Evolutionary conservation across 2,329 filamentous ascomycete genomes (phyloP), one percentile per base, ranked within the genome.

Genomic region (Sporothrix curviconia): DNA sequence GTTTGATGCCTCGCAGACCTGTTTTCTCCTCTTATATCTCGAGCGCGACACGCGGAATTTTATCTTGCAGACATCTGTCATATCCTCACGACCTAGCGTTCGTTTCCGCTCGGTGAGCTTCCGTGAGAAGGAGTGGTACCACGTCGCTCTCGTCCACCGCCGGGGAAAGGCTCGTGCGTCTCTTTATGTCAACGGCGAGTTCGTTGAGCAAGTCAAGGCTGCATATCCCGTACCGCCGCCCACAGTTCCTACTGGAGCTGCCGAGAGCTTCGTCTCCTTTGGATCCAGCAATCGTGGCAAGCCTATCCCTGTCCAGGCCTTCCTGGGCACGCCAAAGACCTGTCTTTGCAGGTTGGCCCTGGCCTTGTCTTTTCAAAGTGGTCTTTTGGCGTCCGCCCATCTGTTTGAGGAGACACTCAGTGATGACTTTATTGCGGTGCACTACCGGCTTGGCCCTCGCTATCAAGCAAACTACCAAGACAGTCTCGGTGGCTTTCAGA

Each of bases 391-490:
- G 25, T 92, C 89, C 50, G 91, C 91, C 1, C 89, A 96, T 69
- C 76, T 99, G 5, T 91, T 96, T 61, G 87, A 92, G 58, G 90
- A 96, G 59, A 82, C 86, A 0, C 76, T 96, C 36, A 96, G 90
- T 59, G 92, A 97, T 67, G 94, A 99, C 70, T 82, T 95, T 60
- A 78, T 99, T 56, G 87, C 92, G 12, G 94, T 99, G 0, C 90
- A 96, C 66, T 90, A 87, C 68, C 89, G 92, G 51, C 84, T 99
- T 17, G 92, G 94, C 0, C 88, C 91, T 24, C 84, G 90, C 49
- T 99, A 99, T 65, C 86, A 90, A 67, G 94, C 94, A 15, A 99
- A 99, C 68, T 96, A 95, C 65, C 94, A 99, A 71, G 94, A 99
- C 67, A 94, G 90, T 64, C 79, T 99, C 14, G 94, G 95, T 5